Evolutionary conservation across 1,139 yeast genomes (phyloP), one percentile per base, ranked within the genome.

Genomic region (Schizosaccharomyces versatilis): DNA sequence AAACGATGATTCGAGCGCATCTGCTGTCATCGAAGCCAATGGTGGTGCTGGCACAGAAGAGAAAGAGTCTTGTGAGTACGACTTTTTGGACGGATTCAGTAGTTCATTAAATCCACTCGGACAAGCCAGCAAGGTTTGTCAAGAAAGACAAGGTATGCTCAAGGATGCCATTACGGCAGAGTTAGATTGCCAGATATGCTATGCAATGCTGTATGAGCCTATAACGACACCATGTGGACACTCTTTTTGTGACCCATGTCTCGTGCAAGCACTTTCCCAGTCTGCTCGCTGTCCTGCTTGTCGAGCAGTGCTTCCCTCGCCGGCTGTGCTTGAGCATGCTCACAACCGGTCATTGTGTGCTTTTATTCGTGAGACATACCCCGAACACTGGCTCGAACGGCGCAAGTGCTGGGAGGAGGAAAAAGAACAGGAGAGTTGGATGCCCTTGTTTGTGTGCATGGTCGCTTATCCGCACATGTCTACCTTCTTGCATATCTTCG

Each of bases 151-250:
- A 24, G 5, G 5, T 3, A 24, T 3, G 32, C 32, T 24, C 5
- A 24, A 24, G 32, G 32, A 24, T 24, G 32, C 40, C 14, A 47
- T 56, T 10, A 47, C 51, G 8, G 38, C 52, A 15, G 58, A 56
- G 14, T 55, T 56, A 47, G 58, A 56, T 24, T 56, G 58, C 38
- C 57, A 53, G 39, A 55, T 56, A 17, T 56, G 58, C 41, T 56
- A 49, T 39, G 53, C 51, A 7, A 49, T 54, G 36, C 41, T 56
- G 15, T 55, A 48, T 36, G 58, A 56, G n/a, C 58, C 58, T 15
- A 54, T 55, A 9, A 55, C 56, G 38, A 55, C 57, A 10, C 57
- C 55, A 14, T 56, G 58, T 38, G 58, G 58, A 6, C 58, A 56
- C 44, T 52, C 57, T 6, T 56, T 56, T 38, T 56, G 58, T 38